Percentiles rank a stretch among this genome's conserved stretches.
Conservation (phyloP, 2,329 filamentous ascomycete genomes). For the Colletotrichum trifolii region DNA sequence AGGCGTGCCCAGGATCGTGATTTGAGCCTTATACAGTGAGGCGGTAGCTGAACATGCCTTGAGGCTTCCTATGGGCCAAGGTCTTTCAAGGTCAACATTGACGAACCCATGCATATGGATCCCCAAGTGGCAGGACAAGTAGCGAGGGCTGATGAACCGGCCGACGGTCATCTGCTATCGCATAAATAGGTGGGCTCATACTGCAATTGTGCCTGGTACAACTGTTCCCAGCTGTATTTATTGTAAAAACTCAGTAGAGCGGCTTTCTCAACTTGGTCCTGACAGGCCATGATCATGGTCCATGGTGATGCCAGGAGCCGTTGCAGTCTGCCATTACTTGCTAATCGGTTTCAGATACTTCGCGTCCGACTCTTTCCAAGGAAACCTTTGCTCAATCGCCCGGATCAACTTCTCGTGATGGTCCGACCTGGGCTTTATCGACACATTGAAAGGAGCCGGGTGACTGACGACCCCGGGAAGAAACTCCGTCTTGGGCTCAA, state of each 20-base stretch:
- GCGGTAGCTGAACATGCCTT: too few species aligned
- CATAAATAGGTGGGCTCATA: too few species aligned
- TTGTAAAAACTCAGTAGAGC: too few species aligned
- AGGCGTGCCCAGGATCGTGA: neutral
- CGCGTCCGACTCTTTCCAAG: neutral
- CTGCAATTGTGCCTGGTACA: too few species aligned
- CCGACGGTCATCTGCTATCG: too few species aligned
- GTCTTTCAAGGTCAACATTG: neutral
- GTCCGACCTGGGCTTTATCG: neutral
- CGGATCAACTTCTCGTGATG: conserved; percentile 13
- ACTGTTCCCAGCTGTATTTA: too few species aligned
- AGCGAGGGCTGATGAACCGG: too few species aligned
- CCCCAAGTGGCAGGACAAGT: too few species aligned
- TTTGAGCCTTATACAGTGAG: neutral
- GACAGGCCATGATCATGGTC: neutral
- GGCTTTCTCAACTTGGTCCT: too few species aligned
- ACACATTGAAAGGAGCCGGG: neutral
- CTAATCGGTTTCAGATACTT: neutral
- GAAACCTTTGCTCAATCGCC: conserved; percentile 5
- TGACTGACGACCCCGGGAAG: conserved; percentile 9
- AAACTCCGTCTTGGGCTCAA: neutral
- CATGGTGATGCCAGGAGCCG: neutral
- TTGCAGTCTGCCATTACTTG: too few species aligned
- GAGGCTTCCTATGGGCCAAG: neutral
- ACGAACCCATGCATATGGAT: neutral